Evolutionary conservation across 176 grass and related monocot species (phyloP), one percentile per base, ranked within the genome.

Genomic region (Dendrocalamus sinicus): DNA sequence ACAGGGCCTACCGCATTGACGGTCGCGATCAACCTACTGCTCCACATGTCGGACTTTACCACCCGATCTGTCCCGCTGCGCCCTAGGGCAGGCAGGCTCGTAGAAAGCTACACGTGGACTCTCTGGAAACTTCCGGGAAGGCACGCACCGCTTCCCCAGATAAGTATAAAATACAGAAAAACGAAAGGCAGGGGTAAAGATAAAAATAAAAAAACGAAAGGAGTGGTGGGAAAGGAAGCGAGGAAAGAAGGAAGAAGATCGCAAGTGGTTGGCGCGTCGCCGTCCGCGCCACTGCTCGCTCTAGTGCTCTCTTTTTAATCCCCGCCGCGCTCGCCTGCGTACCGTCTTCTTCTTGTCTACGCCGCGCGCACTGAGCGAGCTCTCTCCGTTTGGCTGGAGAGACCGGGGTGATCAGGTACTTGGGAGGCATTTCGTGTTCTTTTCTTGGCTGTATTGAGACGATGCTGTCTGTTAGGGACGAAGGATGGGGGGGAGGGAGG

Each of bases 241-340:
- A 54, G 57, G 57, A 9, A 26, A 16, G 14, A 19, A 8, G 6
- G 9, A 40, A 47, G 17, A 19, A 28, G 54, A 2, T 7, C 7
- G 17, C 45, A 74, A 78, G 66, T 68, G 50, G 88, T 51, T 89
- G 76, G 50, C 50, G 7, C 28, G 82, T 89, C 88, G 88, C 70
- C 82, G 76, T 88, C 87, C 14, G 23, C 20, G 17, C 41, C 81
- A 23, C 66, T 20, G 43, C 71, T 51, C 0, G 79, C 17, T 7
- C 43, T 6, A 5, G 24, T 23, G 48, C 65, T 20, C 75, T 39
- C 87, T 80, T 89, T 85, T 84, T 88, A 85, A 60, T 60, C 47
- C 47, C 47, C 23, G 43, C 61, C 26, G 17, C 78, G 52, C 81
- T 40, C 26, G 50, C 77, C 24, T 12, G 43, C 40, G 23, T 67